Base-by-base conservation (phyloP, 352 stramenopile genomes). In the Plasmopara muralis region DNA sequence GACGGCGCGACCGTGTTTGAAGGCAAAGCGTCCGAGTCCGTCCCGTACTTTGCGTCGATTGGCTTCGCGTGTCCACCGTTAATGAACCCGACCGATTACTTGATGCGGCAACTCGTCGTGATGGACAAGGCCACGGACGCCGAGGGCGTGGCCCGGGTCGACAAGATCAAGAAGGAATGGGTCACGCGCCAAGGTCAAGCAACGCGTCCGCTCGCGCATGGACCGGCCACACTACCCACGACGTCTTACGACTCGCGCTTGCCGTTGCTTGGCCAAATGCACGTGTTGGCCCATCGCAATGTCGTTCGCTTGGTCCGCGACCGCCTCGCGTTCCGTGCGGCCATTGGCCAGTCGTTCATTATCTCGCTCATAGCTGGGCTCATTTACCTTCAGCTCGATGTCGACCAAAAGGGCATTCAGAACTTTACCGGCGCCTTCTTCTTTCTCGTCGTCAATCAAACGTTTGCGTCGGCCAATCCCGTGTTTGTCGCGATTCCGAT, bases 51-150 rank as follows among this genome's bases (percentile, higher is more conserved):
- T 45, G 47, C 52, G 0, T 64, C 66, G 0, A 28, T 69, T 0
- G 78, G 78, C 0, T 71, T 67, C 9, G 25, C 43, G 25, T 87
- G 76, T 46, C 76, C 79, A 4, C 2, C 55, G 5, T 71, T 68
- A 39, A 52, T 72, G 49, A 87, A 85, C 37, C 75, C 72, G 12
- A 61, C 68, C 5, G 76, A 89, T 46, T 87, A 77, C 50, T 86
- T 87, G 41, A 85, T 83, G 75, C 51, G 55, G 0, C 70, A 86
- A 39, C 40, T 87, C 1, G 71, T 80, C 2, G 68, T 83, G 2
- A 53, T 83, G 10, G 70, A 85, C 50, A 74, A 77, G 34, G 55
- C 57, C 4, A 72, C 55, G 0, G 78, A 84, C 16, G 25, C 33
- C 6, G 50, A 28, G 6, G 70, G 64, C 5, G 20, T 25, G 20